Evolutionary conservation across 331 rosid species (phyloP), one percentile per base, ranked within the genome.

Genomic region (Pyrus hybrid): DNA sequence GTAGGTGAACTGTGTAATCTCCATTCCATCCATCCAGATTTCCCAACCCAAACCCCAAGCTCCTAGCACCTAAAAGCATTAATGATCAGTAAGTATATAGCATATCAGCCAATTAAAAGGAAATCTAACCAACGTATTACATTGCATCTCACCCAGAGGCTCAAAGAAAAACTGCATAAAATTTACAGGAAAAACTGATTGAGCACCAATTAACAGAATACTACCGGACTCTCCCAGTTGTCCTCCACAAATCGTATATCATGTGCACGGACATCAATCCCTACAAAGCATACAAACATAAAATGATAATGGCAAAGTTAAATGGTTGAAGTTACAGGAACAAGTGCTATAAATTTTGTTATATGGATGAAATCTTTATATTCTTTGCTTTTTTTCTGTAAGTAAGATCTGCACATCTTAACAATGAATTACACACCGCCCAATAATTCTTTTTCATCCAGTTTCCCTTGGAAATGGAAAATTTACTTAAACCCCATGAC

Each of bases 11-110:
- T 94, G 99, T 22, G 97, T 94, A 81, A 94, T 92, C 90, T 94
- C 97, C 99, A 94, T 94, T 33, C 99, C 99, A 74, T 94, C 99
- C 99, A 94, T 94, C 99, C 99, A 94, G 80, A 94, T 84, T 86
- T 94, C 97, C 99, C 96, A 94, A 73, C 99, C 96, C 84, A 94
- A 86, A 81, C 99, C 99, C 99, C 99, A 94, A 53, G 99, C 96
- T 72, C 97, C 99, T 80, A 94, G 99, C 79, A 94, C 97, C 99
- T 92, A 76, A 60, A 83, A 75, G 61, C 74, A 77, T 63, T 70
- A 29, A 58, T 41, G 56, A 74, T 79, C 75, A 64, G 64, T 71
- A 68, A 25, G 18, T 26, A 10, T 28, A 57, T n/a, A 57, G 29
- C 33, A 60, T 22, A 25, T 35, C 63, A 22, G 62, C 68, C 14